Evolutionary conservation across 805 yeast genomes (phyloP).

Genomic region (Jamesozyma piceae): DNA sequence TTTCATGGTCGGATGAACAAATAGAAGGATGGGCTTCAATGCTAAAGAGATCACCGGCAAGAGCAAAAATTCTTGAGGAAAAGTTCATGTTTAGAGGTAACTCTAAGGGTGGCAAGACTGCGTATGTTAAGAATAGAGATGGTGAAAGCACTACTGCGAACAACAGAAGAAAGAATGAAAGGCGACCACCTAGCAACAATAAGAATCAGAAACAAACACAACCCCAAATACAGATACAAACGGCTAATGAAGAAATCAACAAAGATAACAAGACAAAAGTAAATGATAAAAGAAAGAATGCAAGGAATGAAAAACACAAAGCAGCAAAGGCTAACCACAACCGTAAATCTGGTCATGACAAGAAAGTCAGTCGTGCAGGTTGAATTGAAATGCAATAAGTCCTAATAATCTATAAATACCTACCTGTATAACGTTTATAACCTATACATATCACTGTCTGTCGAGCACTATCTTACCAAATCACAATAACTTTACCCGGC

Average conservation of each 20-base stretch:
- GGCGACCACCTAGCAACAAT: background rate
- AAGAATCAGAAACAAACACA: conserved; percentile 1
- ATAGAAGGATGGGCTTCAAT: conserved; percentile 89
- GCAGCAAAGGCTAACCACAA: conserved; percentile 54
- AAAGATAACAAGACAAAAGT: conserved; percentile 5
- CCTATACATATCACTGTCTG: too few species aligned
- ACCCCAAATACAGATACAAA: background rate
- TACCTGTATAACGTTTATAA: too few species aligned
- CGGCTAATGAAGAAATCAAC: background rate
- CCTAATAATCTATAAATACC: too few species aligned
- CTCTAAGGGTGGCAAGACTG: conserved; percentile 24
- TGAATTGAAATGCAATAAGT: too few species aligned
- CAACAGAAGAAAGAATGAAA: conserved; percentile 1
- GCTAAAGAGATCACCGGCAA: conserved; percentile 54
- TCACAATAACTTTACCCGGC: too few species aligned
- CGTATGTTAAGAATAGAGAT: conserved; percentile 23
- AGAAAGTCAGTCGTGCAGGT: conserved; percentile 33
- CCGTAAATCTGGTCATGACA: conserved; percentile 52
- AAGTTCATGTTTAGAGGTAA: conserved; percentile 44
- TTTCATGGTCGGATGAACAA: conserved; percentile 80
- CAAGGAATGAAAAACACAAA: conserved; percentile 45
- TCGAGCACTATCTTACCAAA: too few species aligned
- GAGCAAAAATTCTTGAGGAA: conserved; percentile 55
- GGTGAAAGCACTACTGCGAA: conserved; percentile 2
- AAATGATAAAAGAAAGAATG: conserved; percentile 30